Percentiles rank a stretch among this genome's conserved stretches.
phyloP scores from a whole-genome alignment of 73 alveolate genomes.

The Strombidium stylifer region DNA sequence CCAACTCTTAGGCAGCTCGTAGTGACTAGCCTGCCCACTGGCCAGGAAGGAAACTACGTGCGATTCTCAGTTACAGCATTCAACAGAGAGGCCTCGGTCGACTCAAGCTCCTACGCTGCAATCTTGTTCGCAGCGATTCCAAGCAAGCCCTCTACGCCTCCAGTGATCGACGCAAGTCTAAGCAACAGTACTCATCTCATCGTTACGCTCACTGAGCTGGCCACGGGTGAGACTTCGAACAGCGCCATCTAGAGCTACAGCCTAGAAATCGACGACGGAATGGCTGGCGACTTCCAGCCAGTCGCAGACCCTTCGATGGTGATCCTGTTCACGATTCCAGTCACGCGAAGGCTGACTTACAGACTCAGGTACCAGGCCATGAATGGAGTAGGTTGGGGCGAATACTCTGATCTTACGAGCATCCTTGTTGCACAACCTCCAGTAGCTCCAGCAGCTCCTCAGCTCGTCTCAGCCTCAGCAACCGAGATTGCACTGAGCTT shows the following conservation, averaged over 20 bases:
- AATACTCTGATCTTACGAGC: constrained; percentile 22
- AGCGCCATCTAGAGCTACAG: constrained; percentile 40
- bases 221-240: constrained; percentile 26
- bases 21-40: constrained; percentile 38
- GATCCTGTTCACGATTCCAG: constrained; percentile 25
- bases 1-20: constrained; percentile 11
- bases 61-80: constrained; percentile 39
- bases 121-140: constrained; percentile 54
- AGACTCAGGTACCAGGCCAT: constrained; percentile 44
- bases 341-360: constrained; percentile 36
- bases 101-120: neutral
- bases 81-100: constrained; percentile 45
- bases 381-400: constrained; percentile 65
- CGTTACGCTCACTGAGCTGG: constrained; percentile 26
- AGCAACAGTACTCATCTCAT: constrained; percentile 45
- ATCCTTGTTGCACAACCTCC: constrained; percentile 50
- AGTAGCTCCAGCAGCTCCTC: constrained; percentile 55
- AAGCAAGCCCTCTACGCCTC: constrained; percentile 23
- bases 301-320: constrained; percentile 43
- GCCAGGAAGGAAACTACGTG: constrained; percentile 16
- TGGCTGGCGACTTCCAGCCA: constrained; percentile 39
- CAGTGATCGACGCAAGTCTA: constrained; percentile 12
- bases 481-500: constrained; percentile 25
- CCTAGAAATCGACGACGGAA: constrained; percentile 57
- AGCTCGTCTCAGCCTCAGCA: constrained; percentile 25